Conservation (phyloP, 345 rosid species). For the Streptanthus diversifolius region DNA sequence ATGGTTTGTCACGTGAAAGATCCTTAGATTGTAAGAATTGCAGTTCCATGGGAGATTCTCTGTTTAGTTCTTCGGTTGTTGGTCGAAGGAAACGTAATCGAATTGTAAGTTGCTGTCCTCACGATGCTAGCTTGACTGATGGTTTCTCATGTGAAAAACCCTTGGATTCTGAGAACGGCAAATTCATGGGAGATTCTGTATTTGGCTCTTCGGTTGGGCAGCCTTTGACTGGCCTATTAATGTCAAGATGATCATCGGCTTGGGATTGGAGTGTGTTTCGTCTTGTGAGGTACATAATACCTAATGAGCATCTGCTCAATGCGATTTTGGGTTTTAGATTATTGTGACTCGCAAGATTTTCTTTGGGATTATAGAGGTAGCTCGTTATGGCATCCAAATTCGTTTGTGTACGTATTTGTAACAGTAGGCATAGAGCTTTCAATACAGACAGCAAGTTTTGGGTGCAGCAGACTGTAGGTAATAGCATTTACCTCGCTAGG, state of each 20-base stretch:
- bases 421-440: constrained; percentile 27
- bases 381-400: constrained; percentile 31
- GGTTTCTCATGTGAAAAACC: constrained; percentile 24
- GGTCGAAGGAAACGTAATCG: constrained; percentile 52
- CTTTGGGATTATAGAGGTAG: constrained; percentile 15
- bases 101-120: constrained; percentile 31
- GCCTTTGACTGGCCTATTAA: constrained; percentile 52
- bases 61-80: constrained; percentile 36
- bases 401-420: constrained; percentile 33
- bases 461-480: constrained; percentile 34
- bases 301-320: constrained; percentile 26
- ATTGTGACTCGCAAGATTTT: constrained; percentile 18
- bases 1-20: constrained; percentile 14
- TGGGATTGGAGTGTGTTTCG: neutral
- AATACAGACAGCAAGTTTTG: constrained; percentile 45
- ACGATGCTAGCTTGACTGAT: constrained; percentile 24
- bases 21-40: constrained; percentile 59
- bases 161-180: constrained; percentile 66
- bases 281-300: constrained; percentile 18
- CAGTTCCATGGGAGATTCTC: constrained; percentile 50
- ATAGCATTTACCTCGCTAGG: constrained; percentile 30
- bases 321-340: constrained; percentile 30
- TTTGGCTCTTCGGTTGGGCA: constrained; percentile 51
- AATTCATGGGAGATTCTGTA: constrained; percentile 49
- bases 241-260: constrained; percentile 54